Percentiles rank a stretch among this genome's conserved stretches.
phyloP scores from a whole-genome alignment of 495 filamentous ascomycete species.

The Aspergillus panamensis region DNA sequence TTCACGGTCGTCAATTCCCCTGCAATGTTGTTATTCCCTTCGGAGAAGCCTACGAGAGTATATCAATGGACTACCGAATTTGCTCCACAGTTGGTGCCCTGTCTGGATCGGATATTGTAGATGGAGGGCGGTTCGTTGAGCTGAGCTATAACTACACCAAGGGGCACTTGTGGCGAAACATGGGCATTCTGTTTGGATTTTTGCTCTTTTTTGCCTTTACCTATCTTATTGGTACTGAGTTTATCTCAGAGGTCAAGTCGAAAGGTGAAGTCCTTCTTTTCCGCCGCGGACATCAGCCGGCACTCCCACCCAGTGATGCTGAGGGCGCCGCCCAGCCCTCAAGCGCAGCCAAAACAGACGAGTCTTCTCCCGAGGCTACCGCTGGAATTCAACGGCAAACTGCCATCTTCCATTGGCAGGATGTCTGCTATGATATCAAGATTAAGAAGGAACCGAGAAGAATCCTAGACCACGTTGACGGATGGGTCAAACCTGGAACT shows the following conservation, averaged over 20 bases:
- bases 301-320: slow-evolving; percentile 2
- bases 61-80: slow-evolving; percentile 9
- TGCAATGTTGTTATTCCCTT: slow-evolving; percentile 47
- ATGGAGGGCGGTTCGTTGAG: slow-evolving; percentile 47
- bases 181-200: slow-evolving; percentile 60
- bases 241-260: slow-evolving; percentile 31
- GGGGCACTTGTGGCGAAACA: slow-evolving; percentile 60
- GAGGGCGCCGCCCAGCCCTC: slow-evolving; percentile 35
- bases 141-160: slow-evolving; percentile 51
- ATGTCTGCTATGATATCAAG: slow-evolving; percentile 68
- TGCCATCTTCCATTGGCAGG: slow-evolving; percentile 72
- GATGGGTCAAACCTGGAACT: slow-evolving; percentile 66
- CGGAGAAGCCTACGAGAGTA: slow-evolving; percentile 28
- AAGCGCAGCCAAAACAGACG: slow-evolving; percentile 35
- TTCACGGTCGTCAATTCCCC: slow-evolving; percentile 48
- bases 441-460: slow-evolving; percentile 54
- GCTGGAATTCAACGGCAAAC: slow-evolving; percentile 37
- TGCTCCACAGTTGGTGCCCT: slow-evolving; percentile 17
- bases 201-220: slow-evolving; percentile 31
- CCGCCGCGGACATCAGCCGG: slow-evolving; percentile 30
- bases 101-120: slow-evolving; percentile 37
- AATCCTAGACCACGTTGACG: slow-evolving; percentile 61
- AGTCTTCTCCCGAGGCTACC: slow-evolving; percentile 35
- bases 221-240: slow-evolving; percentile 40
- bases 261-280: slow-evolving; percentile 37